Evolutionary conservation across 495 filamentous ascomycete species (phyloP).

Genomic region (Penicillium pancosmium): DNA sequence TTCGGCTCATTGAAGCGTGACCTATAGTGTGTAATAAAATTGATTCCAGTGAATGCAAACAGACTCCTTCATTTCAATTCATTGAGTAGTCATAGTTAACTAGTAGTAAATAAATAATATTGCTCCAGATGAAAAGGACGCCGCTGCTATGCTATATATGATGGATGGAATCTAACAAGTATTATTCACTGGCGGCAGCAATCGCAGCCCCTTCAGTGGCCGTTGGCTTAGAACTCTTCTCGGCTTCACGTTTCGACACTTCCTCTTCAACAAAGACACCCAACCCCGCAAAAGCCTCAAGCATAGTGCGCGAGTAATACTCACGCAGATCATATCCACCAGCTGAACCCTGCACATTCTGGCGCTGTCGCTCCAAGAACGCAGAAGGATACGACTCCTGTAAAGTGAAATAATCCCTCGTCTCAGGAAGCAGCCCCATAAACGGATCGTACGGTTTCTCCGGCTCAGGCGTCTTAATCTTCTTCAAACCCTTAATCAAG

Average conservation of each 20-base stretch:
- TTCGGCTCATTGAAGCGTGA: slow-evolving; percentile 9
- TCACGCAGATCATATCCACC: slow-evolving; percentile 83
- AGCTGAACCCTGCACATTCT: slow-evolving; percentile 62
- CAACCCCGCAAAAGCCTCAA: slow-evolving; percentile 88
- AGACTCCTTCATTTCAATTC: neutral
- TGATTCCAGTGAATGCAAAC: neutral
- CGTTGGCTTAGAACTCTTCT: slow-evolving; percentile 24
- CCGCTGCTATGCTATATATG: slow-evolving; percentile 54
- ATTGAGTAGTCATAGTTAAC: neutral
- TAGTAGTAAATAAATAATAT: neutral
- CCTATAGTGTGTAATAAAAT: slow-evolving; percentile 3
- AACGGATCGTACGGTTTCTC: slow-evolving; percentile 89
- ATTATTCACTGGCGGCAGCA: slow-evolving; percentile 21
- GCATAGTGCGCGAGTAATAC: slow-evolving; percentile 76
- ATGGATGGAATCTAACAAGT: slow-evolving; percentile 3
- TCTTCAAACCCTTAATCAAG: slow-evolving; percentile 76
- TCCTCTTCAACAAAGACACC: slow-evolving; percentile 85
- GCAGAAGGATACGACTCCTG: slow-evolving; percentile 64
- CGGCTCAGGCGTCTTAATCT: slow-evolving; percentile 57
- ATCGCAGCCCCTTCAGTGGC: slow-evolving; percentile 40
- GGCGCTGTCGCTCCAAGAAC: slow-evolving; percentile 64
- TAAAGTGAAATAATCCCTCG: slow-evolving; percentile 69
- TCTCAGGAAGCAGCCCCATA: slow-evolving; percentile 66
- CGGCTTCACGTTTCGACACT: slow-evolving; percentile 48
- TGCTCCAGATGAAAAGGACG: slow-evolving; percentile 20